Conservation (phyloP, 345 rosid species). For the Salix dunnii region DNA sequence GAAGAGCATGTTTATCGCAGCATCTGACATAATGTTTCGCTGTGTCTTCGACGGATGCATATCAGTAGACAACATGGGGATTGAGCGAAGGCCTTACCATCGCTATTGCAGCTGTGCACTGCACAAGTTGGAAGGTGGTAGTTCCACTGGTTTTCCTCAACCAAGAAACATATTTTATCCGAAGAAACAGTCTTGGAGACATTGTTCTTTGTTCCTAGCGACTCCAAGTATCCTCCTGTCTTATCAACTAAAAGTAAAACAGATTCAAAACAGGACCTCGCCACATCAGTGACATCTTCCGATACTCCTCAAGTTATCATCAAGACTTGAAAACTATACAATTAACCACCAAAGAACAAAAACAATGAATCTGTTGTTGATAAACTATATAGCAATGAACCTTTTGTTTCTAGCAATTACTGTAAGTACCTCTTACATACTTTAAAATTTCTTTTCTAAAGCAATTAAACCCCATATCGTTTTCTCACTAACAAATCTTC, state of each 20-base stretch:
- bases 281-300: no score
- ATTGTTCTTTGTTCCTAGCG: conserved; percentile 7
- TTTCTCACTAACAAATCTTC: no score
- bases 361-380: no score
- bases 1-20: conserved; percentile 7
- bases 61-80: conserved; percentile 3
- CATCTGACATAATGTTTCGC: conserved; percentile 3
- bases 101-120: conserved; percentile 14
- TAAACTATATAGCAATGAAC: no score
- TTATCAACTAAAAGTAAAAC: background rate
- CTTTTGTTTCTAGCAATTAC: no score
- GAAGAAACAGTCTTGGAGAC: background rate
- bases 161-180: background rate
- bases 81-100: conserved; percentile 17
- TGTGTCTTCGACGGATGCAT: conserved; percentile 15
- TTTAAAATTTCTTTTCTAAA: no score
- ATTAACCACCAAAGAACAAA: no score
- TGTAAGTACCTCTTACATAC: no score
- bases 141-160: background rate
- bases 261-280: no score
- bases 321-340: no score
- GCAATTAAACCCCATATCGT: no score
- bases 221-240: background rate
- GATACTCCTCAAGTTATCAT: no score
- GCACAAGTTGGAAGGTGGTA: conserved; percentile 5